Percentiles rank a stretch among this genome's conserved stretches.
phyloP scores from a whole-genome alignment of 2,329 filamentous ascomycete genomes.

The Seiridium cupressi region DNA sequence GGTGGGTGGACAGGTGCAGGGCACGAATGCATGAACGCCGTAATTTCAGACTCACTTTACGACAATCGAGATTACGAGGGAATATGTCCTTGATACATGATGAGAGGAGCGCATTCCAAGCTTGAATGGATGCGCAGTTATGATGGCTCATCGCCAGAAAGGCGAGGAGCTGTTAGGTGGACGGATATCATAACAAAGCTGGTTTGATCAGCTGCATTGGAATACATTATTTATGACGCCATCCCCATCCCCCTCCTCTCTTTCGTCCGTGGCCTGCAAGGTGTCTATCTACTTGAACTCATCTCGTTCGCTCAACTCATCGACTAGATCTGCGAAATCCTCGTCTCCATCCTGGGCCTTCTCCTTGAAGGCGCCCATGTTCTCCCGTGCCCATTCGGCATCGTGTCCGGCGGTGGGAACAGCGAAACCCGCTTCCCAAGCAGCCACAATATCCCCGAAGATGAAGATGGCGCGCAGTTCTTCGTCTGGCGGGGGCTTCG shows the following conservation, averaged over 20 bases:
- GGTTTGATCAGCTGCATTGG: too few relatives aligned
- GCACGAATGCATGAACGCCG: not conserved
- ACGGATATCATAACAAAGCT: too few relatives aligned
- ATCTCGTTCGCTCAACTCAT: slow-evolving; percentile 1
- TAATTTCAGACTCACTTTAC: too few relatives aligned
- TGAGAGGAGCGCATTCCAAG: too few relatives aligned
- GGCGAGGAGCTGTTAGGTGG: too few relatives aligned
- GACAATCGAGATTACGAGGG: too few relatives aligned
- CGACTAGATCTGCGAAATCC: slow-evolving; percentile 13
- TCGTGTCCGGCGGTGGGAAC: slow-evolving; percentile 6
- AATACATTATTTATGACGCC: too few relatives aligned
- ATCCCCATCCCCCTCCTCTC: not conserved
- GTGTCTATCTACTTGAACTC: not conserved
- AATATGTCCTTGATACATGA: too few relatives aligned
- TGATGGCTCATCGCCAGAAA: too few relatives aligned
- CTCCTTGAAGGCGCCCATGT: slow-evolving; percentile 1
- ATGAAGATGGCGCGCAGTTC: slow-evolving; percentile 4
- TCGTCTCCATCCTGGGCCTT: slow-evolving; percentile 10
- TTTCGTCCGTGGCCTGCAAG: not conserved
- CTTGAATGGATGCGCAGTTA: too few relatives aligned
- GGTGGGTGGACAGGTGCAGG: slow-evolving; percentile 39
- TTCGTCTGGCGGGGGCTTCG: slow-evolving; percentile 1
- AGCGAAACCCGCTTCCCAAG: slow-evolving; percentile 3
- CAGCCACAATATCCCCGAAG: not conserved
- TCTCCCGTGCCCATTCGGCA: slow-evolving; percentile 3